These are phyloP conservation scores for Aspergillus neotritici DNA, from an alignment of 2,329 filamentous ascomycete genomes.

Conservation along the genomic window DNA sequence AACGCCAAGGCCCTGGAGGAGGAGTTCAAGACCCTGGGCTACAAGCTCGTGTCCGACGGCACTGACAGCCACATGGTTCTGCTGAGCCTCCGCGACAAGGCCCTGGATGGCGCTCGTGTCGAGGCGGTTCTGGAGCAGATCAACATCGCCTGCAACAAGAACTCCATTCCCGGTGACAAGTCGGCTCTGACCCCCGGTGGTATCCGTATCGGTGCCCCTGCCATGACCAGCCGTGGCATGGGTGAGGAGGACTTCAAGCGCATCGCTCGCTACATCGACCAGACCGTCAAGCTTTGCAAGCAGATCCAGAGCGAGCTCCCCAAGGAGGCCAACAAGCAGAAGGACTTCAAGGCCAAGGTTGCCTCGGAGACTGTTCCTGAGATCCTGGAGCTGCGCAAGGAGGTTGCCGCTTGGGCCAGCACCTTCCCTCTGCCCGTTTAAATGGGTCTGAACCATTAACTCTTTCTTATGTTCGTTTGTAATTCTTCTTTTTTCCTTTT, in stretches of 20 bases:
- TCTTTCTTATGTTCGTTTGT: conserved; percentile 5
- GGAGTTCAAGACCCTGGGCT: conserved; percentile 64
- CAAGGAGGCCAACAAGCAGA: conserved; percentile 98
- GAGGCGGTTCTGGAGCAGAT: conserved; percentile 96
- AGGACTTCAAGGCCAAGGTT: conserved; percentile 97
- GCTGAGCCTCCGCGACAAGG: conserved; percentile 81
- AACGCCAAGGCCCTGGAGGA: conserved; percentile 85
- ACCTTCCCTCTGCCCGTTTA: conserved; percentile 78
- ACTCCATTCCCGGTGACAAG: conserved; percentile 96
- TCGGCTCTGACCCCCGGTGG: conserved; percentile 90
- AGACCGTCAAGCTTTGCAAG: conserved; percentile 82
- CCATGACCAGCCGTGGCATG: conserved; percentile 96
- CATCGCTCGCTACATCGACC: conserved; percentile 84
- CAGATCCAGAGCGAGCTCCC: conserved; percentile 77
- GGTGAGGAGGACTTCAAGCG: conserved; percentile 86
- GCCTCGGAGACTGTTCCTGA: conserved; percentile 69
- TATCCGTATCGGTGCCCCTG: conserved; percentile 92
- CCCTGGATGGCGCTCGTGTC: conserved; percentile 83
- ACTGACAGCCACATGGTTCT: conserved; percentile 97
- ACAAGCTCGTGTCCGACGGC: conserved; percentile 85
- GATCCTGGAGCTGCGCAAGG: conserved; percentile 80
- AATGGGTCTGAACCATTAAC: conserved; percentile 21
- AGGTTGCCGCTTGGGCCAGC: conserved; percentile 81
- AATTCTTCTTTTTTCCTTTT: conserved; percentile 5
- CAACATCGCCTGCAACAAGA: conserved; percentile 99